These are phyloP conservation scores for Phytophthora hybrid DNA, from an alignment of 352 stramenopile genomes.

Conservation along the genomic window DNA sequence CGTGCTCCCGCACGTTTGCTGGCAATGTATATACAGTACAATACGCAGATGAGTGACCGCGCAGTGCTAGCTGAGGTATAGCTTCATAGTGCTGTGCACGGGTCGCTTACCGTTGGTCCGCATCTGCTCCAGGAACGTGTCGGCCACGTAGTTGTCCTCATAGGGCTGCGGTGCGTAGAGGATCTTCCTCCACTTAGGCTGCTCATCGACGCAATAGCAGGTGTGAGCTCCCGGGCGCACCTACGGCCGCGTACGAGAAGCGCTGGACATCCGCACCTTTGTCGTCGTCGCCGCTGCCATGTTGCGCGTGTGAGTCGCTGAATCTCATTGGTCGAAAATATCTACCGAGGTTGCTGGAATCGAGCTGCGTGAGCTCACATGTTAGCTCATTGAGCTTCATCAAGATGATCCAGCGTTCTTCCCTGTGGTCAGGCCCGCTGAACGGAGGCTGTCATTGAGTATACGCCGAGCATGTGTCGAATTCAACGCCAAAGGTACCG, in stretches of 20 bases:
- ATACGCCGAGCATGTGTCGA: not conserved
- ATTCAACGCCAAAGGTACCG: not conserved
- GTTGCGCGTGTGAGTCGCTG: not conserved
- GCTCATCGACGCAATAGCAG: not conserved
- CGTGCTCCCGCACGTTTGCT: conserved; percentile 86
- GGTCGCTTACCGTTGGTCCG: conserved; percentile 82
- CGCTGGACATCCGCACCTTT: conserved; percentile 22
- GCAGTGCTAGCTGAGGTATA: not conserved
- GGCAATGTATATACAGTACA: not conserved
- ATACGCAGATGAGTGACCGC: not conserved
- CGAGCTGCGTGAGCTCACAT: not conserved
- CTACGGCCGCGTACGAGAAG: conserved; percentile 1
- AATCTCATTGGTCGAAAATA: conserved; percentile 28
- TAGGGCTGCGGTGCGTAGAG: conserved; percentile 90
- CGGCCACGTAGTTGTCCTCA: conserved; percentile 92
- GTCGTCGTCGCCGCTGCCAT: conserved; percentile 6
- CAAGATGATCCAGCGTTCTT: not conserved
- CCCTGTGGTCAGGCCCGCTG: not conserved
- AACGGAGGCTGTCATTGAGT: not conserved
- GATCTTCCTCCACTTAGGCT: conserved; percentile 84
- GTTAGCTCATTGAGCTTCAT: not conserved
- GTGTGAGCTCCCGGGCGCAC: conserved; percentile 2
- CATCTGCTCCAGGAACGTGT: conserved; percentile 91
- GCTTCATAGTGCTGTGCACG: not conserved
- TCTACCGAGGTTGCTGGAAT: not conserved